Evolutionary conservation across 495 filamentous ascomycete genomes (phyloP).

Genomic region (Penicillium maclennaniae): DNA sequence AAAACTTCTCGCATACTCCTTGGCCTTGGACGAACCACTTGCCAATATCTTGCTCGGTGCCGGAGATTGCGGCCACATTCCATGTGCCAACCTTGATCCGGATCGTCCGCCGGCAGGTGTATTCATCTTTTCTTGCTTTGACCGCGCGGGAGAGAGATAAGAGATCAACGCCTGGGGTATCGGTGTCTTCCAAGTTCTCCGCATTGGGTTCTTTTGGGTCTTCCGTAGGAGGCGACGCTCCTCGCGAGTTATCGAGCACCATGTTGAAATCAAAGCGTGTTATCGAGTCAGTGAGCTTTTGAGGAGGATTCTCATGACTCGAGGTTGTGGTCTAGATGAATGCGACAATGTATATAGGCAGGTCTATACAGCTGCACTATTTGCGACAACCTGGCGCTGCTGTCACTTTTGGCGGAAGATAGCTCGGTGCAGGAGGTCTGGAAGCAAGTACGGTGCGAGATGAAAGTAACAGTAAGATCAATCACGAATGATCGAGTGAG

Average conservation of each 20-base stretch:
- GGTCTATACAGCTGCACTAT: constrained; percentile 4
- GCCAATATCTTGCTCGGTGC: constrained; percentile 79
- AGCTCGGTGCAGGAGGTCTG: background rate
- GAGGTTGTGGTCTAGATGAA: background rate
- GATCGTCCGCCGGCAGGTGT: constrained; percentile 63
- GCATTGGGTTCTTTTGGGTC: constrained; percentile 16
- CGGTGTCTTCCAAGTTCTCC: constrained; percentile 22
- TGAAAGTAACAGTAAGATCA: background rate
- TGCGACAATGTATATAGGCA: constrained; percentile 6
- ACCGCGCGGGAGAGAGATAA: constrained; percentile 56
- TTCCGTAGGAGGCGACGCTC: constrained; percentile 9
- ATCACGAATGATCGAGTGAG: background rate
- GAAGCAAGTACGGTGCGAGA: background rate
- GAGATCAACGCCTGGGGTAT: constrained; percentile 26
- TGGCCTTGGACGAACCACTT: constrained; percentile 80
- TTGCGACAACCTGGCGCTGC: background rate
- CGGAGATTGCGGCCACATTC: constrained; percentile 84
- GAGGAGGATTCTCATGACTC: constrained; percentile 1
- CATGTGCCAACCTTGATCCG: constrained; percentile 86
- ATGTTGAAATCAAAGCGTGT: constrained; percentile 5
- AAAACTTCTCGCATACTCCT: constrained; percentile 59
- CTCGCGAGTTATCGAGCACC: constrained; percentile 8
- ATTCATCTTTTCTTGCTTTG: constrained; percentile 71
- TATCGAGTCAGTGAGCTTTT: background rate
- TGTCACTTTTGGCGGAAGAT: constrained; percentile 11